Base-by-base conservation (phyloP, 2,329 filamentous ascomycete genomes). In the Sclerotinia sclerotiorum region DNA sequence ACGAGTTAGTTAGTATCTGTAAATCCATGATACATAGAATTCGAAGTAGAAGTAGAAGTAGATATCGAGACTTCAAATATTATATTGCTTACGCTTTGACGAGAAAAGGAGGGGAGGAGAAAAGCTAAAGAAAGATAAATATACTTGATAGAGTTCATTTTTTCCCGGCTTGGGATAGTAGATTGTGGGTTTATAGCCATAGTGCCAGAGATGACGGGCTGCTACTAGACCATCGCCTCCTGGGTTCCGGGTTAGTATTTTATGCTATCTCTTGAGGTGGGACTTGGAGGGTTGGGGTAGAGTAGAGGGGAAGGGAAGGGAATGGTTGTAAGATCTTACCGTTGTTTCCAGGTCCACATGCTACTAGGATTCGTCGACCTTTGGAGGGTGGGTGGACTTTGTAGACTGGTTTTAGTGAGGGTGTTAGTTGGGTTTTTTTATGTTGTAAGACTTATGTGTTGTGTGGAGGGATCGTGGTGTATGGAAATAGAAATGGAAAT, bases 201-300 rank as follows among this genome's bases (percentile, higher is more conserved):
- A 98, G 77, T 97, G 91, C 78, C 87, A 88, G 6, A 99, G 85
- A 79, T 99, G 95, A 35, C 95, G 89, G 65, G 95, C 95, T 60
- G 94, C 94, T 39, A 99, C 95, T 3, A 99, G 87, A 2, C 95
- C 95, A 79, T 99, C 95, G 49, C 95, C 95, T 71, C 95, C 92
- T 94, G 54, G 52, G 35, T 2, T 39, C 21, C 13, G 42, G 3
- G 29, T 68, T 32, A 67, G 61, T 32, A 63, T 27, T 35, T 35
- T 29, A 2, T 24, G 6, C n/a, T 32, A 17, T 54, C 19, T 61
- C 27, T 13, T 13, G 7, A 0, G 46, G 52, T 21, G 17, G 2
- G 3, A 44, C 3, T 60, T 32, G 15, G 29, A 51, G 21, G 44
- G 68, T 35, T 8, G 24, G 24, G 5, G 15, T 32, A 1, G 15